Conservation (phyloP, 169 alveolate species). For the Eimeria praecox region DNA sequence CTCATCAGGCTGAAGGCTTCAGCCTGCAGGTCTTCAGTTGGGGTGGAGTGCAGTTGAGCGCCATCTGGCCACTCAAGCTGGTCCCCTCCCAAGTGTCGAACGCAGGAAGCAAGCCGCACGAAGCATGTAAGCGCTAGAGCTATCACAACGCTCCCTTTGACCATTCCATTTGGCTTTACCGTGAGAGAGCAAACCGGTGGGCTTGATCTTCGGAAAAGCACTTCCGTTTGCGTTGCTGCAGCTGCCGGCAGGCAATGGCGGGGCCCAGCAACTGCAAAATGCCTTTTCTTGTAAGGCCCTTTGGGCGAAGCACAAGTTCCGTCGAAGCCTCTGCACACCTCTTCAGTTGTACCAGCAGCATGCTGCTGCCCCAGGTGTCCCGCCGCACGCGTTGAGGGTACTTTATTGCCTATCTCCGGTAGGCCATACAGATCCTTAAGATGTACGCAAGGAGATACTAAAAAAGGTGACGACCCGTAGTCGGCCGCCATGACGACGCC, state of each 20-base stretch:
- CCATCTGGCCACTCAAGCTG: background rate
- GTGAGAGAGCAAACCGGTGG: background rate
- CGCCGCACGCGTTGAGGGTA: background rate
- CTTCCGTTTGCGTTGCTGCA: background rate
- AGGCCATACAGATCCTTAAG: background rate
- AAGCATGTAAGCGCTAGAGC: background rate
- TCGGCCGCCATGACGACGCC: background rate
- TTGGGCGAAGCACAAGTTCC: background rate
- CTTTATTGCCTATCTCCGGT: background rate
- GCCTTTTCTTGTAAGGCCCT: background rate
- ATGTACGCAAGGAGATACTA: background rate
- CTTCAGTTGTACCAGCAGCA: background rate
- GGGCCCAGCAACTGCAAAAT: background rate
- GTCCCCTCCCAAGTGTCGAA: background rate
- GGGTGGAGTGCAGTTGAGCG: background rate
- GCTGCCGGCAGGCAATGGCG: background rate
- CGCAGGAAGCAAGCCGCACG: conserved; percentile 37
- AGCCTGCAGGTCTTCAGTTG: background rate
- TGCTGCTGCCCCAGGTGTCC: background rate
- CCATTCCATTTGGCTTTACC: background rate
- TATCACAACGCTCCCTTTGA: background rate
- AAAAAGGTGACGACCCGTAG: background rate
- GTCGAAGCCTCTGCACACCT: background rate
- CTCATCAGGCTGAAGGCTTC: conserved; percentile 3
- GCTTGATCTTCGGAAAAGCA: background rate